Conservation (phyloP, 257 asterid genomes). For the Solanum pinnatisectum region DNA sequence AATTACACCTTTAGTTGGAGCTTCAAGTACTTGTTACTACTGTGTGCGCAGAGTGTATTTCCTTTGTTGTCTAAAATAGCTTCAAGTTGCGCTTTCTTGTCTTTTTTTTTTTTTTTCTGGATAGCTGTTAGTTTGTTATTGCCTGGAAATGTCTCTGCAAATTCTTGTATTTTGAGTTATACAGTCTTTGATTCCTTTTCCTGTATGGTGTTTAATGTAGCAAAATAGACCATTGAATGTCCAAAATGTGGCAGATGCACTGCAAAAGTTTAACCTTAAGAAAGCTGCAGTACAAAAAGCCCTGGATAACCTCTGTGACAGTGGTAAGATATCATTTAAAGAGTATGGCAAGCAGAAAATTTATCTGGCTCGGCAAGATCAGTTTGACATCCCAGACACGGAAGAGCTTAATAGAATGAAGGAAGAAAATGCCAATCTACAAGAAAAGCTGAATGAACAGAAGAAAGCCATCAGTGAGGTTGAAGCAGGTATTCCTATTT, state of each 20-base stretch:
- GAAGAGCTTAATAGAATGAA: slow-evolving; percentile 88
- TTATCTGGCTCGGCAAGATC: slow-evolving; percentile 90
- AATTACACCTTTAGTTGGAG: background rate
- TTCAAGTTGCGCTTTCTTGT: background rate
- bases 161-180: background rate
- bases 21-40: background rate
- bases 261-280: slow-evolving; percentile 53
- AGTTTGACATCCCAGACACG: slow-evolving; percentile 73
- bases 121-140: background rate
- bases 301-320: slow-evolving; percentile 43
- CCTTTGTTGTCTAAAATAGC: background rate
- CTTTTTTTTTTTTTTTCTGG: background rate
- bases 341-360: slow-evolving; percentile 98
- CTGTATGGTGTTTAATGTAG: slow-evolving; percentile 2
- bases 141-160: background rate
- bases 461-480: slow-evolving; percentile 53
- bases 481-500: slow-evolving; percentile 52
- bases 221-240: slow-evolving; percentile 52
- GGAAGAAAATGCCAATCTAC: slow-evolving; percentile 61
- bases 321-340: slow-evolving; percentile 46
- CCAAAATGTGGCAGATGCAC: slow-evolving; percentile 44
- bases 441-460: slow-evolving; percentile 44
- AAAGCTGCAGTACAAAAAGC: slow-evolving; percentile 48
- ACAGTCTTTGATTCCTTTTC: background rate
- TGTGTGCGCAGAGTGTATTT: background rate